Evolutionary conservation across 768 basidiomycete species (phyloP).

Genomic region (Pleurotus djamor): DNA sequence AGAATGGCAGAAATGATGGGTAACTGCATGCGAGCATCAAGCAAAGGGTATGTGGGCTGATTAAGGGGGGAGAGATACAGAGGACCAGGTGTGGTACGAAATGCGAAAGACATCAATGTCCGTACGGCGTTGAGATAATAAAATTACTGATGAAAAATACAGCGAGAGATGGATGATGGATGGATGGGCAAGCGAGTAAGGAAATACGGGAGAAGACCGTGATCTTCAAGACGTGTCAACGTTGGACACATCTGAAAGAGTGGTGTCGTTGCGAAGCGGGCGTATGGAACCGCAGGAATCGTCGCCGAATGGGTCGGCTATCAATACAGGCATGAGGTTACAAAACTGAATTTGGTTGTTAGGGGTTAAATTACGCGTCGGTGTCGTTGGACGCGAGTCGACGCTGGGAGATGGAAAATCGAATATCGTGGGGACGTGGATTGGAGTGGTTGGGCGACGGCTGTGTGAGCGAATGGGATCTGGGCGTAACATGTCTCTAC

Average conservation of each 20-base stretch:
- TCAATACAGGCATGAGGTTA: conserved; percentile 58
- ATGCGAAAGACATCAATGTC: not conserved
- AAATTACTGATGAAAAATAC: conserved; percentile 2
- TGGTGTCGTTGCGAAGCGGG: conserved; percentile 1
- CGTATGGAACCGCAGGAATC: conserved; percentile 15
- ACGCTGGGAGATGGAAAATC: not conserved
- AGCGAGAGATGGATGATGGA: not conserved
- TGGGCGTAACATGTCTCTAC: conserved; percentile 51
- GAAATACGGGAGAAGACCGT: no score
- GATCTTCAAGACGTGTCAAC: no score
- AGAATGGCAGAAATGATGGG: no score
- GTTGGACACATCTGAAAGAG: no score
- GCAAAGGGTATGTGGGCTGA: not conserved
- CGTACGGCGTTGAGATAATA: not conserved
- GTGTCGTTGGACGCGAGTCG: conserved; percentile 7
- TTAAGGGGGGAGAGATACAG: not conserved
- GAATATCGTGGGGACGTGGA: not conserved
- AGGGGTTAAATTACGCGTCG: conserved; percentile 6
- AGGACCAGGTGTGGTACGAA: not conserved
- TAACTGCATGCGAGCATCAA: no score
- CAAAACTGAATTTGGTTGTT: conserved; percentile 18
- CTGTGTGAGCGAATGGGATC: conserved; percentile 36
- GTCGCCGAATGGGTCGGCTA: conserved; percentile 28
- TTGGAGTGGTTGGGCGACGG: not conserved
- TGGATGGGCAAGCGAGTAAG: no score